phyloP scores from a whole-genome alignment of 352 stramenopile genomes.

The Pythium sp. region DNA sequence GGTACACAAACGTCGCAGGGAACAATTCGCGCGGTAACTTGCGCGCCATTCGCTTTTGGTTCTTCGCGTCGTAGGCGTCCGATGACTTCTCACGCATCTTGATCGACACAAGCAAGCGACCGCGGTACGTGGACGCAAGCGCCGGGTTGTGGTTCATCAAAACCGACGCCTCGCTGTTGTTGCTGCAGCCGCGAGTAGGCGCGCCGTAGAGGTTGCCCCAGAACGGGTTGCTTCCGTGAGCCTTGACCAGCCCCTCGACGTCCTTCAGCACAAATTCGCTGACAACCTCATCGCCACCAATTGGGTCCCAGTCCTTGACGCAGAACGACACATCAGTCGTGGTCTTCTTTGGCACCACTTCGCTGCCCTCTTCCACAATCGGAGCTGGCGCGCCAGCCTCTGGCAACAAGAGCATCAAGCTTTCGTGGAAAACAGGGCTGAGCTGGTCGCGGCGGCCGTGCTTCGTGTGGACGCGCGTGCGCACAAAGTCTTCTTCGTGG shows the following conservation, averaged over 20 bases:
- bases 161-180: slow-evolving; percentile 32
- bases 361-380: slow-evolving; percentile 3
- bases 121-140: slow-evolving; percentile 73
- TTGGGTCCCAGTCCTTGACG: slow-evolving; percentile 70
- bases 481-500: slow-evolving; percentile 36
- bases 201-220: slow-evolving; percentile 78
- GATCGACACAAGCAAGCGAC: slow-evolving; percentile 67
- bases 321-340: slow-evolving; percentile 32
- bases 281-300: slow-evolving; percentile 66
- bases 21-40: slow-evolving; percentile 46
- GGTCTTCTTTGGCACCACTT: not conserved
- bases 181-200: slow-evolving; percentile 47
- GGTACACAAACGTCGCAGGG: slow-evolving; percentile 54
- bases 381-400: slow-evolving; percentile 19
- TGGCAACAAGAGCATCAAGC: slow-evolving; percentile 48
- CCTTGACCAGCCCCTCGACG: slow-evolving; percentile 30
- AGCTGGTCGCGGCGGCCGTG: slow-evolving; percentile 59
- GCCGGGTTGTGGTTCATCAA: slow-evolving; percentile 62
- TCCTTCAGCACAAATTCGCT: slow-evolving; percentile 44
- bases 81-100: slow-evolving; percentile 49
- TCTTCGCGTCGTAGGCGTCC: slow-evolving; percentile 59
- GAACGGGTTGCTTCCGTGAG: slow-evolving; percentile 38
- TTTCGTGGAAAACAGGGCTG: slow-evolving; percentile 62
- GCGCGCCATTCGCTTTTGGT: slow-evolving; percentile 63
- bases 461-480: slow-evolving; percentile 66